phyloP scores from a whole-genome alignment of 352 stramenopile species.

The Pythium insidiosum region DNA sequence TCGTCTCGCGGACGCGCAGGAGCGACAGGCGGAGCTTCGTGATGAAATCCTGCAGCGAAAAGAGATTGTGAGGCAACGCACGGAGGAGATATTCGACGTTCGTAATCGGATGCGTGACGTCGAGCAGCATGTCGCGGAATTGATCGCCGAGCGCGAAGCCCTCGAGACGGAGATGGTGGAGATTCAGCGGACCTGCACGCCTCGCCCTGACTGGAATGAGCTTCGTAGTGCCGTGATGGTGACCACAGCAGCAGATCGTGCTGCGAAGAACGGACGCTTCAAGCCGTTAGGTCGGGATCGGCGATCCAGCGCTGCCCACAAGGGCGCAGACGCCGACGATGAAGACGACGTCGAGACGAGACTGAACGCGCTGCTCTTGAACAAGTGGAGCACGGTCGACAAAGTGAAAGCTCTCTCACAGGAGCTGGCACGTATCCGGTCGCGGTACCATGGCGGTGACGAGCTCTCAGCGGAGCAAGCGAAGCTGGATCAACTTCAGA shows the following conservation, averaged over 20 bases:
- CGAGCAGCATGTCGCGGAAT: slow-evolving; percentile 15
- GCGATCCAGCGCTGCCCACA: background rate
- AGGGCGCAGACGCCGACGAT: slow-evolving; percentile 17
- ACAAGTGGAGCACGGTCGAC: slow-evolving; percentile 52
- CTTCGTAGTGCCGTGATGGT: slow-evolving; percentile 39
- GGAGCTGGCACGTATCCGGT: slow-evolving; percentile 42
- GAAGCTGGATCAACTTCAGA: slow-evolving; percentile 48
- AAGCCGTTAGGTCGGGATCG: slow-evolving; percentile 8
- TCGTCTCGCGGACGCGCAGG: slow-evolving; percentile 11
- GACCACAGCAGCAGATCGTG: slow-evolving; percentile 42
- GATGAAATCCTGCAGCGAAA: slow-evolving; percentile 24
- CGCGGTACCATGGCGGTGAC: slow-evolving; percentile 37
- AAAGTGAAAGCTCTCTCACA: slow-evolving; percentile 45
- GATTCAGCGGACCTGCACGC: slow-evolving; percentile 49
- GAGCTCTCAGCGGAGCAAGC: slow-evolving; percentile 36
- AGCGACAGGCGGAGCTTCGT: slow-evolving; percentile 4
- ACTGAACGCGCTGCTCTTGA: slow-evolving; percentile 2
- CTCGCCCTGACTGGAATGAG: slow-evolving; percentile 56
- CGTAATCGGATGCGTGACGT: slow-evolving; percentile 28
- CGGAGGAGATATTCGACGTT: slow-evolving; percentile 57
- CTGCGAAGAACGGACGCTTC: slow-evolving; percentile 12
- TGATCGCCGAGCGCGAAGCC: slow-evolving; percentile 16
- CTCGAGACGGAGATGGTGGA: slow-evolving; percentile 29
- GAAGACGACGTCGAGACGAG: slow-evolving; percentile 32
- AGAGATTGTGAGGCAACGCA: slow-evolving; percentile 25